Evolutionary conservation across 208 protist genomes (phyloP), one percentile per base, ranked within the genome.

Genomic region (Herpetomonas tarakana): DNA sequence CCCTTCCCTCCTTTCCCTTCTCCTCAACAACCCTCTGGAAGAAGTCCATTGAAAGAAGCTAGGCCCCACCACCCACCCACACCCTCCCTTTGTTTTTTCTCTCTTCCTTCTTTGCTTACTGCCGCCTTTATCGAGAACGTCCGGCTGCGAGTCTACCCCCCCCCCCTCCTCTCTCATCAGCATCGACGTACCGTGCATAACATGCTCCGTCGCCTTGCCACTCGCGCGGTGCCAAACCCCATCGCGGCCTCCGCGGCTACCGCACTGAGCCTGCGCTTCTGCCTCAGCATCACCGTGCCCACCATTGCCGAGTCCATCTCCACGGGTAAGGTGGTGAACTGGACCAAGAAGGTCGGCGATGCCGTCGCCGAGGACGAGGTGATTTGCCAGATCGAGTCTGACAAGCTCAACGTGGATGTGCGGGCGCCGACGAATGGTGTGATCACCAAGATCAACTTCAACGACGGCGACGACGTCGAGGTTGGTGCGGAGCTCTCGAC

Each of bases 241-340:
- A 55, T 31, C 54, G 35, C 58, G 28, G 6, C 1, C n/a, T 47
- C 25, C 18, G 54, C 59, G 21, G 64, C 74, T 35, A 71, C 85
- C 28, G 65, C 59, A 55, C 21, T 90, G 26, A 64, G 63, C 41
- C n/a, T 83, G n/a, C 89, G 89, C 67, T 96, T 86, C 66, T 94
- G 88, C 78, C 31, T 93, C 44, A 86, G 75, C 84, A 94, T 97
- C 56, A 93, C 92, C 24, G 96, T 99, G 2, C 98, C 98, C 19
- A 71, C 75, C 24, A 97, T 99, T 63, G 98, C 97, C 45, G 98
- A 99, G 73, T 99, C 98, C 14, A 99, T 99, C 81, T 96, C 78
- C 51, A 94, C 97, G 58, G 98, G 98, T 26, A 98, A 96, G 54
- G 81, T 99, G 39, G 90, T 93, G 35, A 76, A 84, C 46, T 99